A percentile compares a stretch with the other conserved stretches of the same genome.
These are phyloP conservation scores for Panicum miliaceum DNA, from an alignment of 176 grass and related monocot genomes.

Conservation along the genomic window DNA sequence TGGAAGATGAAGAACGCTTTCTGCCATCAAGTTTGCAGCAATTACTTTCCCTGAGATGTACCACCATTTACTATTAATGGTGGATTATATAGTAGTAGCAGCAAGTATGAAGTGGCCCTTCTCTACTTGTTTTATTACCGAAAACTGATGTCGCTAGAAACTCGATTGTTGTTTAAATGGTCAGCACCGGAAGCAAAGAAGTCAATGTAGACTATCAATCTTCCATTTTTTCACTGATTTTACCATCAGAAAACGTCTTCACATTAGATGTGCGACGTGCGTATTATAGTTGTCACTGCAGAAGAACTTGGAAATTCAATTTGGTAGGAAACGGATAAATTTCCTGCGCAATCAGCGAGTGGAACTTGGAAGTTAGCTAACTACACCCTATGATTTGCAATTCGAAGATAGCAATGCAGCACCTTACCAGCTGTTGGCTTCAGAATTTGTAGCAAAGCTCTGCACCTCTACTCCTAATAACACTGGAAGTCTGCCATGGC, in stretches of 20 bases:
- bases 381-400: too few relatives aligned
- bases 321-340: neutral
- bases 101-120: neutral
- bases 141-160: neutral
- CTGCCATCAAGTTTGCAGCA: neutral
- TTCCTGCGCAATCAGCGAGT: neutral
- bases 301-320: neutral
- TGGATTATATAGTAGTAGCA: neutral
- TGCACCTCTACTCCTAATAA: too few relatives aligned
- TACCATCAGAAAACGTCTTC: neutral
- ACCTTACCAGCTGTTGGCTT: too few relatives aligned
- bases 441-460: too few relatives aligned
- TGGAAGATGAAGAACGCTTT: conserved; percentile 12
- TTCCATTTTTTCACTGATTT: neutral
- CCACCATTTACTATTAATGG: neutral
- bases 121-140: conserved; percentile 6
- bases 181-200: neutral
- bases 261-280: neutral
- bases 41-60: neutral
- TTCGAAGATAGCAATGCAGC: too few relatives aligned
- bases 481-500: too few relatives aligned
- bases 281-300: neutral
- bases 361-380: too few relatives aligned
- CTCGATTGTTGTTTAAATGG: neutral
- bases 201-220: neutral